A percentile compares a stretch with the other conserved stretches of the same genome.
These are phyloP conservation scores for Odonthalia washingtoniensis DNA, from an alignment of 31 red algal species.

Conservation along the genomic window DNA sequence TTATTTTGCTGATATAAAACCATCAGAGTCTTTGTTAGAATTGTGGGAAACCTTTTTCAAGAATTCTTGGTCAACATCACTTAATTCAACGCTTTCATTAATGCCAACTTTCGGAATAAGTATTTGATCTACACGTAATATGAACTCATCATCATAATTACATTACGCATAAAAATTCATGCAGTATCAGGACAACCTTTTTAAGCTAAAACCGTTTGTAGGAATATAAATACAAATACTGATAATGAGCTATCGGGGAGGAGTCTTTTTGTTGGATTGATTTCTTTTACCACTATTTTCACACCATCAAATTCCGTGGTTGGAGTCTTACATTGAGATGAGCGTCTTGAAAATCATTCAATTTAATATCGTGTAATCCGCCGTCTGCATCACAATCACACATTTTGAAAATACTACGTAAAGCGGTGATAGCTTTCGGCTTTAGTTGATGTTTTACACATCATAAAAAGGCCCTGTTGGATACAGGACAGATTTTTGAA, in stretches of 20 bases:
- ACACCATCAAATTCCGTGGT: constrained; percentile 88
- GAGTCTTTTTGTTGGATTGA: constrained; percentile 58
- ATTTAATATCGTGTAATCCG: constrained; percentile 88
- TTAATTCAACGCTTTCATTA: constrained; percentile 89
- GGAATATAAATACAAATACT: constrained; percentile 83
- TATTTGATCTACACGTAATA: constrained; percentile 49
- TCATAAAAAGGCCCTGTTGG: constrained; percentile 96
- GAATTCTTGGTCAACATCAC: constrained; percentile 60
- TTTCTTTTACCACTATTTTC: constrained; percentile 92
- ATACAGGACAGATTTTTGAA: constrained; percentile 93
- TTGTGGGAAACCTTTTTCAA: constrained; percentile 68
- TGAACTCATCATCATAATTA: constrained; percentile 89
- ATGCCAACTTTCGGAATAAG: constrained; percentile 39
- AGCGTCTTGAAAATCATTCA: constrained; percentile 95
- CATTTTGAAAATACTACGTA: constrained; percentile 90
- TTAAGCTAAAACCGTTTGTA: constrained; percentile 96
- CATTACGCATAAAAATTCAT: constrained; percentile 96
- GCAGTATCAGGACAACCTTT: constrained; percentile 95
- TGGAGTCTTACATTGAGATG: constrained; percentile 90
- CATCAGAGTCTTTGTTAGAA: constrained; percentile 81
- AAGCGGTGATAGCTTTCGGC: constrained; percentile 71
- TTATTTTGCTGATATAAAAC: constrained; percentile 73
- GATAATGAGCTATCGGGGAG: constrained; percentile 75
- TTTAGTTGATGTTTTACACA: constrained; percentile 77
- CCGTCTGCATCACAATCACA: constrained; percentile 95